Conservation (phyloP, 495 filamentous ascomycete species). For the Parathielavia hyrcaniae region DNA sequence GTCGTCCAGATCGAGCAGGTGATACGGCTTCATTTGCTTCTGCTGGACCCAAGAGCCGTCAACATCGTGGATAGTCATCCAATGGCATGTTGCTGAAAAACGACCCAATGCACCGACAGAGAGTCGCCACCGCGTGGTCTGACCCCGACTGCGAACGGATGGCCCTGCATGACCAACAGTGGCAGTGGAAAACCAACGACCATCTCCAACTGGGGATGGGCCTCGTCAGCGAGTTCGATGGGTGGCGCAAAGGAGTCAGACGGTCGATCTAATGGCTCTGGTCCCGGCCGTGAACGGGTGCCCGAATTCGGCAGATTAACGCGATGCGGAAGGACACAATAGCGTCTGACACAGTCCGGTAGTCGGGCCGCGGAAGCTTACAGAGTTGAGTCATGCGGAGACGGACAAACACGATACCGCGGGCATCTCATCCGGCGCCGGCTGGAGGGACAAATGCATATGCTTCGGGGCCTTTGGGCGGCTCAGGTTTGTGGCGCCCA, state of each 20-base stretch:
- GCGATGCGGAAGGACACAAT: conserved; percentile 14
- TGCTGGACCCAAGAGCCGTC: conserved; percentile 12
- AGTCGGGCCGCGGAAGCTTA: not conserved
- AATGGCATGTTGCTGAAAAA: not conserved
- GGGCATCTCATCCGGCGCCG: too few relatives aligned
- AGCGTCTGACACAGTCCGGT: not conserved
- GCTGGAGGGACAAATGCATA: too few relatives aligned
- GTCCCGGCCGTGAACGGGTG: not conserved
- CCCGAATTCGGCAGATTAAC: conserved; percentile 4
- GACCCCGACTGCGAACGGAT: too few relatives aligned
- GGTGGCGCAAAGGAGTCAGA: not conserved
- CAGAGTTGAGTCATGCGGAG: not conserved
- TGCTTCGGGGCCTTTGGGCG: not conserved
- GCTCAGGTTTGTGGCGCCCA: not conserved
- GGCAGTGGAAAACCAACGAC: not conserved
- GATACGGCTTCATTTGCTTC: conserved; percentile 15
- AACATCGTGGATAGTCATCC: not conserved
- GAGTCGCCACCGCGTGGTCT: not conserved
- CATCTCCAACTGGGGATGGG: not conserved
- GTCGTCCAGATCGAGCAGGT: conserved; percentile 23
- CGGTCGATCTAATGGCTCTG: too few relatives aligned
- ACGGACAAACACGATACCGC: not conserved
- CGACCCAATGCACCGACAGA: not conserved
- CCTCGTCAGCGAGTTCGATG: not conserved
- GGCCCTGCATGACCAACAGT: too few relatives aligned